Percentiles rank a stretch among this genome's conserved stretches.
Evolutionary conservation across 257 asterid genomes (phyloP).

Genomic region (Ehretia macrophylla): DNA sequence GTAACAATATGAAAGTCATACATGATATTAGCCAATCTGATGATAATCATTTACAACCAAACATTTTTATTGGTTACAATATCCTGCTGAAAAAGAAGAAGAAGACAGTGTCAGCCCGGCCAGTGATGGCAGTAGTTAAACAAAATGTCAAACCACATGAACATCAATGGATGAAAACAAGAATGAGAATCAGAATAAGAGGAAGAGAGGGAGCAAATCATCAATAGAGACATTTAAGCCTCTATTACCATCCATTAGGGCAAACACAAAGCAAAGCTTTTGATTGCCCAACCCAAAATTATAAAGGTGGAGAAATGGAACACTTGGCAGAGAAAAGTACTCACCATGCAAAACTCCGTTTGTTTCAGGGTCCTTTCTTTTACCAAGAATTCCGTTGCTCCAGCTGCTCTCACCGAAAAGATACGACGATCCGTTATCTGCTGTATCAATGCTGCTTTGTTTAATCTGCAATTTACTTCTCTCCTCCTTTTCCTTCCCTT

Average conservation of each 20-base stretch:
- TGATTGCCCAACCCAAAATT: neutral
- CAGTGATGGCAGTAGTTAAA: neutral
- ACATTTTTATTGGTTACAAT: constrained; percentile 2
- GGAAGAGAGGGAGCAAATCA: no score
- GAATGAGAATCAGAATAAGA: neutral
- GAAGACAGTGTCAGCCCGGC: neutral
- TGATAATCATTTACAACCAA: constrained; percentile 8
- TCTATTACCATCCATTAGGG: neutral
- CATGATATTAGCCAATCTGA: constrained; percentile 19
- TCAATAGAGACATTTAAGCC: neutral
- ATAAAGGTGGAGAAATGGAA: neutral
- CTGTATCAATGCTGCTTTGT: constrained; percentile 23
- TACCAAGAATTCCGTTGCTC: constrained; percentile 30
- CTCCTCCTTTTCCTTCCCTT: constrained; percentile 30
- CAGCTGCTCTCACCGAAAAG: constrained; percentile 25
- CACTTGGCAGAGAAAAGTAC: constrained; percentile 11
- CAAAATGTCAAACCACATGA: no score
- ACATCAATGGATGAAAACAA: neutral
- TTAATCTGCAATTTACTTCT: constrained; percentile 16
- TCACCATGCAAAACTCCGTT: constrained; percentile 51
- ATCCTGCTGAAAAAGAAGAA: neutral
- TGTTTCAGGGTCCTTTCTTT: constrained; percentile 31
- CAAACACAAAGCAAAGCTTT: neutral
- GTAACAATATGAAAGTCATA: constrained; percentile 12
- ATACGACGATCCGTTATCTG: constrained; percentile 22